These are phyloP conservation scores for Solanum chiquidenum DNA, from an alignment of 257 asterid genomes.

Conservation along the genomic window DNA sequence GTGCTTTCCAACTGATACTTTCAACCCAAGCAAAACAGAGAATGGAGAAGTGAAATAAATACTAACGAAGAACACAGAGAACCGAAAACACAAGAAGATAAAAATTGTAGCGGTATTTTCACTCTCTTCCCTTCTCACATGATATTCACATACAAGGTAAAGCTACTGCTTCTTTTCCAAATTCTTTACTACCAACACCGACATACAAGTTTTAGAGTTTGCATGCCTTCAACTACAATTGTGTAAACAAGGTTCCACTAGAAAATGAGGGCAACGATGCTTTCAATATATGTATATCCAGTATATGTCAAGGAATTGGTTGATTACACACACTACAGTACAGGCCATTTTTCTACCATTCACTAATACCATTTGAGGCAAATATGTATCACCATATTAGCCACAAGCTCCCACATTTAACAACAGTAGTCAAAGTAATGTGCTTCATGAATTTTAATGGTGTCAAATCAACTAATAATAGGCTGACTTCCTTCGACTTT, in stretches of 20 bases:
- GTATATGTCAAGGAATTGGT: background rate
- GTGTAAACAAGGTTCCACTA: background rate
- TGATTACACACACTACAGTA: background rate
- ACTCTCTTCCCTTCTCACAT: background rate
- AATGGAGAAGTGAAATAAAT: background rate
- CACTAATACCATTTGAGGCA: background rate
- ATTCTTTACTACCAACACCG: background rate
- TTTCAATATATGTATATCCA: background rate
- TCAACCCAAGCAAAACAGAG: background rate
- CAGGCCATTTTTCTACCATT: background rate
- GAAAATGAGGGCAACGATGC: background rate
- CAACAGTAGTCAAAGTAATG: background rate
- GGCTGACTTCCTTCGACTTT: background rate
- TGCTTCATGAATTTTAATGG: background rate
- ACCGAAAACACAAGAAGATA: background rate
- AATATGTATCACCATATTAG: background rate
- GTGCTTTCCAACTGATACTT: background rate
- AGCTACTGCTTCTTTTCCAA: background rate
- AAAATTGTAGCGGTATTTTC: background rate
- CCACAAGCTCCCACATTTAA: background rate
- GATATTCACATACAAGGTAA: background rate
- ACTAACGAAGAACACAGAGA: background rate
- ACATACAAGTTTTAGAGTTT: background rate
- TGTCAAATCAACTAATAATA: background rate
- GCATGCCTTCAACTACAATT: background rate